Percentiles rank a stretch among this genome's conserved stretches.
Conservation (phyloP, 2,329 filamentous ascomycete genomes). For the Colletotrichum karsti region DNA sequence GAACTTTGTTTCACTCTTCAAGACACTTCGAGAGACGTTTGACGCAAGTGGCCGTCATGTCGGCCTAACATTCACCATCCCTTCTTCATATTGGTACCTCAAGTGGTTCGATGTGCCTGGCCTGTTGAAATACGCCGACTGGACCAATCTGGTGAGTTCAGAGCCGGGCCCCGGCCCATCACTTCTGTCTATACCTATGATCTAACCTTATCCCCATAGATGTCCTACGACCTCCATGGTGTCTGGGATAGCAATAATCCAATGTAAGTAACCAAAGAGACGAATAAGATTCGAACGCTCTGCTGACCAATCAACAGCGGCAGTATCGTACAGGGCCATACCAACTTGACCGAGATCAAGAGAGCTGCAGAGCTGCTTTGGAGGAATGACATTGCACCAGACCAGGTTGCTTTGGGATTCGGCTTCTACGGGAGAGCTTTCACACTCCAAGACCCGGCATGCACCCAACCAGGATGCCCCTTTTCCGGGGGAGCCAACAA, state of each 20-base stretch:
- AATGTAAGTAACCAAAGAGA: too few species aligned
- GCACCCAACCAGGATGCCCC: slow-evolving; percentile 19
- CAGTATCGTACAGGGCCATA: slow-evolving; percentile 42
- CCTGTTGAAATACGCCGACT: slow-evolving; percentile 35
- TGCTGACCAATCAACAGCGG: too few species aligned
- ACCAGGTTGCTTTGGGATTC: slow-evolving; percentile 49
- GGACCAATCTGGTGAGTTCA: slow-evolving; percentile 46
- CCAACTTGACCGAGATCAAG: slow-evolving; percentile 53
- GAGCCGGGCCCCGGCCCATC: too few species aligned
- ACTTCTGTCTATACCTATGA: slow-evolving; percentile 33
- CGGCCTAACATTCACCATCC: slow-evolving; percentile 25
- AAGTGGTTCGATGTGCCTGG: slow-evolving; percentile 31
- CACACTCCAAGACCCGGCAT: slow-evolving; percentile 28
- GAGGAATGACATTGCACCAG: slow-evolving; percentile 44
- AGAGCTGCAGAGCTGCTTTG: slow-evolving; percentile 49
- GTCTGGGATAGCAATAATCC: slow-evolving; percentile 3
- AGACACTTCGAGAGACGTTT: slow-evolving; percentile 50
- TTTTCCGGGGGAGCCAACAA: not conserved
- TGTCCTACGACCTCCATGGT: not conserved
- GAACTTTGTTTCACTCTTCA: slow-evolving; percentile 31
- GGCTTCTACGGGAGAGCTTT: slow-evolving; percentile 50
- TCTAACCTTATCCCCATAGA: slow-evolving; percentile 33
- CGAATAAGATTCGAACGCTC: too few species aligned
- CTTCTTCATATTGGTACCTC: slow-evolving; percentile 30
- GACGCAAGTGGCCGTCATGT: not conserved